Evolutionary conservation across 345 rosid genomes (phyloP).

Genomic region (Eucalyptus polyanthemos): DNA sequence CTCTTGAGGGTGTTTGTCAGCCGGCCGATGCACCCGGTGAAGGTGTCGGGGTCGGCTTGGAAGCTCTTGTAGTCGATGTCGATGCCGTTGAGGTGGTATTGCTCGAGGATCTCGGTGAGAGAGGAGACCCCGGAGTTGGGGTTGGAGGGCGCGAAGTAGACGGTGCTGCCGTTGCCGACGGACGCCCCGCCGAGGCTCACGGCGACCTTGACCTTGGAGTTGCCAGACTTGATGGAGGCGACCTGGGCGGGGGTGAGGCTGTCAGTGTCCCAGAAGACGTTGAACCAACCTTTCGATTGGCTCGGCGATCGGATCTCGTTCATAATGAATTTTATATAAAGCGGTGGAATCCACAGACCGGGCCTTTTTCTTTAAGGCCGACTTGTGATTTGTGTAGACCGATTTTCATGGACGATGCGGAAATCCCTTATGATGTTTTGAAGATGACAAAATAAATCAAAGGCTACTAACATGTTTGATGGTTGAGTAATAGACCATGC

Average conservation of each 20-base stretch:
- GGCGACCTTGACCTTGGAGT: conserved; percentile 15
- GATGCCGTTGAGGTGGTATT: conserved; percentile 10
- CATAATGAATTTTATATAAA: neutral
- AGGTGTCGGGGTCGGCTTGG: conserved; percentile 3
- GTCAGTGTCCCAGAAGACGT: conserved; percentile 12
- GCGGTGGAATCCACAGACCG: neutral
- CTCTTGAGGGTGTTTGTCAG: neutral
- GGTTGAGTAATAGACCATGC: no score
- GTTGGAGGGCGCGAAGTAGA: conserved; percentile 3
- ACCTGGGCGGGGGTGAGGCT: conserved; percentile 11
- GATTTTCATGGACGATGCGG: neutral
- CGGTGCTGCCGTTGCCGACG: neutral
- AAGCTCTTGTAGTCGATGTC: conserved; percentile 18
- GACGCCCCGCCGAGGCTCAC: conserved; percentile 15
- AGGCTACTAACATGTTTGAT: no score
- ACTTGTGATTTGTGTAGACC: neutral
- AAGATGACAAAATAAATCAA: no score
- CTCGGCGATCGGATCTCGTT: neutral
- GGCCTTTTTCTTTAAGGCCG: neutral
- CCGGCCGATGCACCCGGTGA: conserved; percentile 9
- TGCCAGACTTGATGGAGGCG: conserved; percentile 3
- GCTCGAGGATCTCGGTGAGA: conserved; percentile 1
- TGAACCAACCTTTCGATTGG: neutral
- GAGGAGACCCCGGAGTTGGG: conserved; percentile 7
- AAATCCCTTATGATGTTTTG: no score